Evolutionary conservation across 768 basidiomycete genomes (phyloP), one percentile per base, ranked within the genome.

Genomic region (Artomyces pyxidatus): DNA sequence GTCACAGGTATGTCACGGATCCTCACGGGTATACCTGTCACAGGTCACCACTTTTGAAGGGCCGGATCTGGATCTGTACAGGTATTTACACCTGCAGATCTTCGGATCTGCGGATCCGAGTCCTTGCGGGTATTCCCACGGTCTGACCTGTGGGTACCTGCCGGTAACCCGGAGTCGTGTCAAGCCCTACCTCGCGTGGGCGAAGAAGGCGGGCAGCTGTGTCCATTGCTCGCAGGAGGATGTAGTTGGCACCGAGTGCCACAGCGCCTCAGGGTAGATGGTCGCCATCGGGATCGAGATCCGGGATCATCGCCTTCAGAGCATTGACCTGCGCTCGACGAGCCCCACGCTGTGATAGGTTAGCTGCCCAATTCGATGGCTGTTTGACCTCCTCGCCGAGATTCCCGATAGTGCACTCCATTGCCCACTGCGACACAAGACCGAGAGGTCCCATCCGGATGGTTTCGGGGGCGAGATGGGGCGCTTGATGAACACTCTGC

Each of bases 401-500:
- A 42, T 58, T 49, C 0, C 62, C 62, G n/a, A 65, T 63, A 4
- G 32, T 45, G 1, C 52, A 39, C 46, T 63, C 62, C 48, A 65
- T 52, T 0, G 55, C 49, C 54, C 53, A 60, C 37, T 63, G 62
- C 0, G 55, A 38, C 12, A 32, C 45, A 21, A 45, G 29, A 1
- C 28, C 17, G 14, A 28, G 37, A 2, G 58, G 59, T 50, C 63
- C 58, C 12, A 55, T 17, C 47, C 60, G 41, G 14, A 22, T 2
- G n/a, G 38, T 45, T 42, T 72, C 64, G 0, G 47, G 47, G 8
- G 46, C 54, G 19, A 62, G 35, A 43, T 72, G 71, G 2, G 58
- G 21, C 5, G 66, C 45, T 0, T 56, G 47, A 47, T 71, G 69
- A n/a, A 71, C 47, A 41, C 62, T 58, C n/a, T 54, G 70, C 1